These are phyloP conservation scores for Collybia nuda DNA, from an alignment of 768 basidiomycete species.

Conservation along the genomic window DNA sequence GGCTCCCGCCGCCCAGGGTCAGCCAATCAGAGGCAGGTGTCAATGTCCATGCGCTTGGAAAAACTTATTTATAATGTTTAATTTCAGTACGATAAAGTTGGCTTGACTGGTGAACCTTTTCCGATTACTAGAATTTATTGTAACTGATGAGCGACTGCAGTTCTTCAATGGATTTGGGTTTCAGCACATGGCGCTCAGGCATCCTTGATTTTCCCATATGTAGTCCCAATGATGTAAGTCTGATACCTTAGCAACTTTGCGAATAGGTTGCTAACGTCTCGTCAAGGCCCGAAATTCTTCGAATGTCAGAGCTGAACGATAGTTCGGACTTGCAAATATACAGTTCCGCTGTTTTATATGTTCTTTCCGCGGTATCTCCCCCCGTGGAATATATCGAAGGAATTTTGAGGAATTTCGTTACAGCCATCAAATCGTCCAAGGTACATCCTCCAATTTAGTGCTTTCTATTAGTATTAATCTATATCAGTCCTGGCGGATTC, in stretches of 20 bases:
- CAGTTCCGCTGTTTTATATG: conserved; percentile 77
- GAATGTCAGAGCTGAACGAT: conserved; percentile 90
- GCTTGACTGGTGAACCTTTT: conserved; percentile 65
- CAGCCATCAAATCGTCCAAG: conserved; percentile 75
- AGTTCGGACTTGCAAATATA: conserved; percentile 79
- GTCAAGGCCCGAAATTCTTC: conserved; percentile 79
- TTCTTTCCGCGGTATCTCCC: conserved; percentile 80
- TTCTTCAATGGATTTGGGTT: conserved; percentile 79
- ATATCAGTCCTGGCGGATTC: conserved; percentile 84
- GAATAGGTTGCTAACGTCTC: conserved; percentile 1
- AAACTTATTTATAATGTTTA: conserved; percentile 8
- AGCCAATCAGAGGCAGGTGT: conserved; percentile 69
- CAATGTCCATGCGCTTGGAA: not conserved
- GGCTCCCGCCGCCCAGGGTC: conserved; percentile 84
- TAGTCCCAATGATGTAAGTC: conserved; percentile 74
- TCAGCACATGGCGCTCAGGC: conserved; percentile 76
- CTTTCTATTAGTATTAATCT: not conserved
- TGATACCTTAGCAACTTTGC: not conserved
- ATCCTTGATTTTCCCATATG: conserved; percentile 73
- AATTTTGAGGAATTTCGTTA: conserved; percentile 60
- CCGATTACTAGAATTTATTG: conserved; percentile 1
- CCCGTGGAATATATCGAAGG: conserved; percentile 63
- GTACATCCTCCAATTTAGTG: conserved; percentile 32
- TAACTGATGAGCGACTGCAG: conserved; percentile 35
- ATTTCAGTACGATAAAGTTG: conserved; percentile 81